Evolutionary conservation across 441 rosid genomes (phyloP).

Genomic region (Pelargonium cotyledonis): DNA sequence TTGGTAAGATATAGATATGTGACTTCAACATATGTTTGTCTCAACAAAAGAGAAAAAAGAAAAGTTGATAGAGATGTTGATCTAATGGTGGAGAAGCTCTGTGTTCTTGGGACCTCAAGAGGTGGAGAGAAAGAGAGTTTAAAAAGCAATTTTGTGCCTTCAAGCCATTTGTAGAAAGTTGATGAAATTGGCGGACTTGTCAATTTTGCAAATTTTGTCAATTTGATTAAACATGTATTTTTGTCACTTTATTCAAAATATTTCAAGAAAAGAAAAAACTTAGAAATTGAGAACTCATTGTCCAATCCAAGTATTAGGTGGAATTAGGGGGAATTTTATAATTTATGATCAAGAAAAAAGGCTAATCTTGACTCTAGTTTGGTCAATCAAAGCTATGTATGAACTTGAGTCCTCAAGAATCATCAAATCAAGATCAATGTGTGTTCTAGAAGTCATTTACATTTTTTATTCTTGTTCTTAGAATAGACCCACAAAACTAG

Average conservation of each 20-base stretch:
- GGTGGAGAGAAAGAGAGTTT: background rate
- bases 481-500: too few species aligned
- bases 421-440: too few species aligned
- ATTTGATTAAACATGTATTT: background rate
- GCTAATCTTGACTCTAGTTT: background rate
- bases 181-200: background rate
- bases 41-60: background rate
- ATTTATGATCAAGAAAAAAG: background rate
- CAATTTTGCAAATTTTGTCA: too few species aligned
- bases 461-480: too few species aligned
- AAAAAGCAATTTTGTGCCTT: background rate
- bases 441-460: too few species aligned
- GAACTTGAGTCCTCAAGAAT: too few species aligned
- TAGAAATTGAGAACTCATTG: background rate
- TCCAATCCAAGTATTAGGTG: too few species aligned
- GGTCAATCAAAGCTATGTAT: too few species aligned
- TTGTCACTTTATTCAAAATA: background rate
- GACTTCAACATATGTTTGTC: background rate
- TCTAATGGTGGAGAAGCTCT: slow-evolving; percentile 7
- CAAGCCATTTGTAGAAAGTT: slow-evolving; percentile 5
- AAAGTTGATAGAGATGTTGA: background rate
- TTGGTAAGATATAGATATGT: background rate
- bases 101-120: slow-evolving; percentile 1
- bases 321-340: background rate
- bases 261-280: background rate